Conservation (phyloP, 257 asterid species). For the Pogostemon cablin region DNA sequence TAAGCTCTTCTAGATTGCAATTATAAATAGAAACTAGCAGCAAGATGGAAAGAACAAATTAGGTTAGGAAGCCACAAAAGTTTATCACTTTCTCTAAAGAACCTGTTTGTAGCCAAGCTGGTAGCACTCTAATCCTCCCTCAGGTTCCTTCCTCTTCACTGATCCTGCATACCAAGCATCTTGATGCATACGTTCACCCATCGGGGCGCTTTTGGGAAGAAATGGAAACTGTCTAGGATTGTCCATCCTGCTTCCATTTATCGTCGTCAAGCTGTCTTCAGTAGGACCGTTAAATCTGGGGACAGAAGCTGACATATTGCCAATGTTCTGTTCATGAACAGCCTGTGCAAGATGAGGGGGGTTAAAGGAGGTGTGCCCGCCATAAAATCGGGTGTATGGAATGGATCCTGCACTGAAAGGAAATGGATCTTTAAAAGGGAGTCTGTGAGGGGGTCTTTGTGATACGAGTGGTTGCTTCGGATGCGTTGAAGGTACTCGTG, state of each 20-base stretch:
- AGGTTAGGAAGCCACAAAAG: constrained; percentile 35
- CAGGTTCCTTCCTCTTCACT: constrained; percentile 60
- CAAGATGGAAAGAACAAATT: constrained; percentile 31
- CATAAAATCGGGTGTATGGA: constrained; percentile 36
- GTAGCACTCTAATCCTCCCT: constrained; percentile 47
- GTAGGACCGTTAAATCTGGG: constrained; percentile 30
- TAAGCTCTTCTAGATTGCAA: constrained; percentile 24
- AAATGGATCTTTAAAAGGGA: constrained; percentile 38
- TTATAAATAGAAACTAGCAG: constrained; percentile 26
- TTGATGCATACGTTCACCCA: constrained; percentile 38
- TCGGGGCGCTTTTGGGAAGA: constrained; percentile 35
- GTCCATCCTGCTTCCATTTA: constrained; percentile 38
- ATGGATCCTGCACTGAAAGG: constrained; percentile 33
- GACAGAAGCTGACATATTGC: constrained; percentile 16
- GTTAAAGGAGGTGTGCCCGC: background rate
- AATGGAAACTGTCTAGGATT: constrained; percentile 33
- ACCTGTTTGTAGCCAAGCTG: constrained; percentile 49
- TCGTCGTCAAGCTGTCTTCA: constrained; percentile 33
- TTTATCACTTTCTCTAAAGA: constrained; percentile 31
- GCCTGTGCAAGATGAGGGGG: constrained; percentile 36
- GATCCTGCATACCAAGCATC: constrained; percentile 42
- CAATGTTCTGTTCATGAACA: constrained; percentile 31
- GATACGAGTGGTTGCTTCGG: constrained; percentile 38
- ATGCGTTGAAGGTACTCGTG: constrained; percentile 41
- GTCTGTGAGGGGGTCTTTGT: constrained; percentile 37